Percentiles rank a stretch among this genome's conserved stretches.
phyloP scores from a whole-genome alignment of 148 eudicot species.

The Cornus suecica region DNA sequence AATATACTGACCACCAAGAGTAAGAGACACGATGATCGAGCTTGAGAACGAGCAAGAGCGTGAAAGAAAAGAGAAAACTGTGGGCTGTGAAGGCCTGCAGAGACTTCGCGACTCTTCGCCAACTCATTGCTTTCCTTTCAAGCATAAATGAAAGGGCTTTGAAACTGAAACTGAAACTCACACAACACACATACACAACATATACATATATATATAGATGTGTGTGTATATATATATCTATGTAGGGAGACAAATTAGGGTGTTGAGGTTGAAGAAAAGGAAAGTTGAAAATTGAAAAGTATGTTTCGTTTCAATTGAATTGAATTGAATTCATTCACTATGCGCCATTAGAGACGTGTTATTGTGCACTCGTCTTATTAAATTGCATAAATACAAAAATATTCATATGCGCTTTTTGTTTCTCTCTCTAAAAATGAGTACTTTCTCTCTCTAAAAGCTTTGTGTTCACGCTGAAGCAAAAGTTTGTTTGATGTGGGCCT shows the following conservation, averaged over 20 bases:
- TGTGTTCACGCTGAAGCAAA: background rate
- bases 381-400: conserved; percentile 12
- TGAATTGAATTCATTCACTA: background rate
- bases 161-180: background rate
- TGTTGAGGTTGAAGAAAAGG: background rate
- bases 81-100: conserved; percentile 63
- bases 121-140: conserved; percentile 48
- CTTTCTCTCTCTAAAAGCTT: background rate
- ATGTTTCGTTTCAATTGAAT: too few relatives aligned
- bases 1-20: conserved; percentile 81
- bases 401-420: background rate
- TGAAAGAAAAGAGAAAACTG: conserved; percentile 54
- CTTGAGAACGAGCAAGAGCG: conserved; percentile 70
- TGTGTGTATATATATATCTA: background rate
- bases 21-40: conserved; percentile 51
- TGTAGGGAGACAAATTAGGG: background rate
- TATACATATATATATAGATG: background rate
- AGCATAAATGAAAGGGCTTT: background rate
- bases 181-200: background rate
- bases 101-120: conserved; percentile 76
- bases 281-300: too few relatives aligned
- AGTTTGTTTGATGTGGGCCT: too few relatives aligned
- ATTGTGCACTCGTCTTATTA: background rate
- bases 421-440: background rate
- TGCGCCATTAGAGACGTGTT: conserved; percentile 5